Conservation (phyloP, 768 basidiomycete species). For the Pleurotus sapidus region DNA sequence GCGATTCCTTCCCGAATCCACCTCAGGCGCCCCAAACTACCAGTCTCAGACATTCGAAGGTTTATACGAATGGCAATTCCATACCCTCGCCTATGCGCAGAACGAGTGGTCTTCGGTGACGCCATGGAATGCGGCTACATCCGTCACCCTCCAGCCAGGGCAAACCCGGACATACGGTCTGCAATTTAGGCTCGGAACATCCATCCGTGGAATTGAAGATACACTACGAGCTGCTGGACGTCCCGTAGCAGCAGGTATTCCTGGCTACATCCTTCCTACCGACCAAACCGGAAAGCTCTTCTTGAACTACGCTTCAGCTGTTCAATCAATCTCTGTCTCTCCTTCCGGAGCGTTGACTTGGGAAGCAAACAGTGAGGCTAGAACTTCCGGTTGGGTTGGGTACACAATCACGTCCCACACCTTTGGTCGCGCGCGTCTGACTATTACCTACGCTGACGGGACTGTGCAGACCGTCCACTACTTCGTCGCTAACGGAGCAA, state of each 20-base stretch:
- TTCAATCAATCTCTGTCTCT: conserved; percentile 39
- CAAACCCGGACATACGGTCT: conserved; percentile 52
- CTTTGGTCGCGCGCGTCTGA: conserved; percentile 49
- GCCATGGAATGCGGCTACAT: conserved; percentile 54
- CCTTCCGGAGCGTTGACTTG: conserved; percentile 46
- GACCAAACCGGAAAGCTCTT: conserved; percentile 52
- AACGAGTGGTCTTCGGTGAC: conserved; percentile 51
- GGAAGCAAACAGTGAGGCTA: conserved; percentile 40
- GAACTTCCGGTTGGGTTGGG: conserved; percentile 39
- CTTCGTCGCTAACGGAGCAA: conserved; percentile 45
- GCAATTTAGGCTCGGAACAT: conserved; percentile 46
- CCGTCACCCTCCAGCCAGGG: conserved; percentile 40
- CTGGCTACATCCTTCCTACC: conserved; percentile 48
- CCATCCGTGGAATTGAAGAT: conserved; percentile 47
- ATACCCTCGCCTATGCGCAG: conserved; percentile 52
- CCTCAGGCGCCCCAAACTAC: conserved; percentile 41
- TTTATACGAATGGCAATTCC: conserved; percentile 59
- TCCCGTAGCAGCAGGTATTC: conserved; percentile 50
- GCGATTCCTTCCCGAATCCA: conserved; percentile 53
- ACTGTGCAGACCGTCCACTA: conserved; percentile 52
- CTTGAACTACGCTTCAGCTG: conserved; percentile 39
- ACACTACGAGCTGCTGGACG: conserved; percentile 36
- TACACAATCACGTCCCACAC: conserved; percentile 41
- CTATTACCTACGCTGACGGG: conserved; percentile 48
- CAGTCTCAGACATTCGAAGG: conserved; percentile 62